Conservation (phyloP, 345 rosid genomes). For the Syzygium aromaticum region DNA sequence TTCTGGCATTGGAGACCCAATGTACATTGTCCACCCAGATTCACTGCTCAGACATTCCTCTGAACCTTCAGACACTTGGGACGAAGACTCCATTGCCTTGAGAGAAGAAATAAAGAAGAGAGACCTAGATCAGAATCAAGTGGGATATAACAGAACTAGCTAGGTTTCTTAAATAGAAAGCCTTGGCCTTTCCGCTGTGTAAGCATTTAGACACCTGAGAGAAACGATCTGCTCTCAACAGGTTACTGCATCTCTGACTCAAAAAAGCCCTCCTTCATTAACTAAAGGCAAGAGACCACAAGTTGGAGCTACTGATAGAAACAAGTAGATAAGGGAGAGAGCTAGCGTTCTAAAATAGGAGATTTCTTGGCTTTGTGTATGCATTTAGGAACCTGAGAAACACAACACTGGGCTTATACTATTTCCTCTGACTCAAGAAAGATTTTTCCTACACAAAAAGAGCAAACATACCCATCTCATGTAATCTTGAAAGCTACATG, state of each 20-base stretch:
- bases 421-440: not conserved
- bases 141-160: not conserved
- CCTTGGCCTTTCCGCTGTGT: not conserved
- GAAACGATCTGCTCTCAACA: not conserved
- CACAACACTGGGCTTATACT: not conserved
- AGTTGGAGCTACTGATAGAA: not conserved
- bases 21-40: constrained; percentile 76
- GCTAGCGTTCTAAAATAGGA: constrained; percentile 3
- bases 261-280: not conserved
- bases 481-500: constrained; percentile 15
- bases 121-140: not conserved
- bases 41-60: constrained; percentile 55
- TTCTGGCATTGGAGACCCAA: constrained; percentile 34
- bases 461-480: constrained; percentile 16
- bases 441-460: not conserved
- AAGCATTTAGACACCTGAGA: not conserved
- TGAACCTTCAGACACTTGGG: constrained; percentile 12
- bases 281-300: not conserved
- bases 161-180: not conserved
- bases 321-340: not conserved
- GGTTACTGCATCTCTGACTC: not conserved
- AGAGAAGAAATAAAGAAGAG: not conserved
- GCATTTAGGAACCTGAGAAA: not conserved
- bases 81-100: constrained; percentile 33
- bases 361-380: not conserved